Evolutionary conservation across 1,284 basidiomycete genomes (phyloP).

Genomic region (Lentinula novae-zelandiae): DNA sequence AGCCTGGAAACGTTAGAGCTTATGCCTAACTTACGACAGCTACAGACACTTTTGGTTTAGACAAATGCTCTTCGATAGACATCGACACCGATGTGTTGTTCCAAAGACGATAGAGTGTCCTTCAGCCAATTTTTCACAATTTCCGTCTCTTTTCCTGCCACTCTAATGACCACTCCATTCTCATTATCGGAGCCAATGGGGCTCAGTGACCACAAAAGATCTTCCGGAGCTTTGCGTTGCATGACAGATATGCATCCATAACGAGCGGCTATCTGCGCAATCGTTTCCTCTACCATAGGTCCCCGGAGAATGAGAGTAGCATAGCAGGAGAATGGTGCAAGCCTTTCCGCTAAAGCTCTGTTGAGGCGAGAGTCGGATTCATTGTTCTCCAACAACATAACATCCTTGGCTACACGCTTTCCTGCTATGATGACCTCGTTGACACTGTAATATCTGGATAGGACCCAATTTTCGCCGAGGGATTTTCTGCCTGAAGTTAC

Average conservation of each 20-base stretch:
- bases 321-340: conserved; percentile 81
- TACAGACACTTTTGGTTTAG: conserved; percentile 22
- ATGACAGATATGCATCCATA: conserved; percentile 63
- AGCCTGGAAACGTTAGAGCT: not conserved
- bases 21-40: not conserved
- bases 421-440: conserved; percentile 80
- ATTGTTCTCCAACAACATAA: conserved; percentile 65
- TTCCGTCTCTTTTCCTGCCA: conserved; percentile 73
- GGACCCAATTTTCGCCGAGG: conserved; percentile 86
- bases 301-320: conserved; percentile 79
- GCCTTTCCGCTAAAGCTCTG: conserved; percentile 54
- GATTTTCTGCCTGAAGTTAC: conserved; percentile 81
- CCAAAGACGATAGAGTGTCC: conserved; percentile 45
- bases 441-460: conserved; percentile 78
- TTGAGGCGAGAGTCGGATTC: conserved; percentile 24
- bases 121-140: conserved; percentile 68
- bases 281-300: conserved; percentile 43
- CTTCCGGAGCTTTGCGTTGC: conserved; percentile 47
- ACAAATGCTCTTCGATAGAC: conserved; percentile 61
- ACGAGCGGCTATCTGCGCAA: conserved; percentile 40
- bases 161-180: conserved; percentile 58
- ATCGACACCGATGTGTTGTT: conserved; percentile 57
- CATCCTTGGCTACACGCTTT: conserved; percentile 68
- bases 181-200: conserved; percentile 33
- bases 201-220: conserved; percentile 79